A percentile compares a stretch with the other conserved stretches of the same genome.
phyloP scores from a whole-genome alignment of 2,329 filamentous ascomycete species.

The Arthrobotrys megalospora region DNA sequence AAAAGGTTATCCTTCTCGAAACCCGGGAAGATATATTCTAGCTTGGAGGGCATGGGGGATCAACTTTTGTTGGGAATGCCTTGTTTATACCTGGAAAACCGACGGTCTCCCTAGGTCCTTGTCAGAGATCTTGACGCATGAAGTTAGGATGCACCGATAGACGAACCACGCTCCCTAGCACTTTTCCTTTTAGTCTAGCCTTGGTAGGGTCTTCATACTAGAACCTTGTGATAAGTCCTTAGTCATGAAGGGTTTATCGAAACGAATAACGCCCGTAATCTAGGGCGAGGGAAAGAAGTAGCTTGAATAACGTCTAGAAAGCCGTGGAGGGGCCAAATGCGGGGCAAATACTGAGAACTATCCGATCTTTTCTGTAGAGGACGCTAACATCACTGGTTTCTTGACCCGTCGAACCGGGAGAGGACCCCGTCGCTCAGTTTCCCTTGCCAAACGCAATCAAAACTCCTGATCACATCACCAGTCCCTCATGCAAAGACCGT shows the following conservation, averaged over 20 bases:
- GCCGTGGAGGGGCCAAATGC: constrained; percentile 37
- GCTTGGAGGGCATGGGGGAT: constrained; percentile 27
- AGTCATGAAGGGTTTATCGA: constrained; percentile 29
- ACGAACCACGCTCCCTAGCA: constrained; percentile 41
- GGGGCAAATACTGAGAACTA: constrained; percentile 45
- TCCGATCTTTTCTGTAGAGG: constrained; percentile 48
- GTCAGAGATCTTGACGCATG: constrained; percentile 49
- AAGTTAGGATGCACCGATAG: constrained; percentile 34
- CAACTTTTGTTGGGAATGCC: constrained; percentile 52
- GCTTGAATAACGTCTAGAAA: not conserved
- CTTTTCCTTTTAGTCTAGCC: not conserved
- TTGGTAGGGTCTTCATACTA: constrained; percentile 13
- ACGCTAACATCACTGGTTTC: constrained; percentile 20
- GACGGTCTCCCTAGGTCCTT: constrained; percentile 9
- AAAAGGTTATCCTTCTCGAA: constrained; percentile 49
- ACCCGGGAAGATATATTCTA: constrained; percentile 60
- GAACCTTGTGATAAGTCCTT: constrained; percentile 19
- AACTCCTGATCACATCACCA: constrained; percentile 39
- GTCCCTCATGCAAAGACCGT: constrained; percentile 9
- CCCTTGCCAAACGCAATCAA: constrained; percentile 44
- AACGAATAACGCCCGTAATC: constrained; percentile 5
- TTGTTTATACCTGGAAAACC: constrained; percentile 44
- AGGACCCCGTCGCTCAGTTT: constrained; percentile 17
- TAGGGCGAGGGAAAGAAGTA: constrained; percentile 2
- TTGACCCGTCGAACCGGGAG: constrained; percentile 30